Conservation (phyloP, 495 filamentous ascomycete species). For the Niebla homalea region DNA sequence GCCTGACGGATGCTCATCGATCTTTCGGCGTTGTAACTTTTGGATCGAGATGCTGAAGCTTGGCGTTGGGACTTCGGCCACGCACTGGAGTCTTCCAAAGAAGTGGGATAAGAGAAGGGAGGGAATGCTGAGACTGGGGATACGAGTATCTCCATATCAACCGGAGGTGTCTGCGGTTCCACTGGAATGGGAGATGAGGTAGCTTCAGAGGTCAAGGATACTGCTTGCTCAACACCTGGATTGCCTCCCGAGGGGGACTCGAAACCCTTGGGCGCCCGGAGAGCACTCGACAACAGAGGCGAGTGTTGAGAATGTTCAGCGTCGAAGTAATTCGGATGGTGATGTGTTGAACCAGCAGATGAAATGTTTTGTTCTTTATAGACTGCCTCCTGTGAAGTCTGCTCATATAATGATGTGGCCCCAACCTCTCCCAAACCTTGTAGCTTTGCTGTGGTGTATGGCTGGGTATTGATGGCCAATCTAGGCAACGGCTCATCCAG, state of each 20-base stretch:
- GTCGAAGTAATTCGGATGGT: constrained; percentile 8
- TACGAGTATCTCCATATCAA: constrained; percentile 34
- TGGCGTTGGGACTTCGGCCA: constrained; percentile 32
- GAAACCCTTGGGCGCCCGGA: not conserved
- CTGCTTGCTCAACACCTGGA: constrained; percentile 30
- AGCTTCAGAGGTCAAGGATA: constrained; percentile 47
- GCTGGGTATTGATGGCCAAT: constrained; percentile 3
- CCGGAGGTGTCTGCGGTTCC: constrained; percentile 40
- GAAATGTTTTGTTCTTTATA: constrained; percentile 8
- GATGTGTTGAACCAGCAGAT: constrained; percentile 3
- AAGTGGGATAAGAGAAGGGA: constrained; percentile 25
- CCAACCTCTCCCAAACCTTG: too few relatives aligned
- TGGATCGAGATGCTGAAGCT: constrained; percentile 31
- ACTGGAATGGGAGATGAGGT: constrained; percentile 40
- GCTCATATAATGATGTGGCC: too few relatives aligned
- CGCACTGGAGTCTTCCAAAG: constrained; percentile 35
- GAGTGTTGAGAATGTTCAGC: constrained; percentile 7
- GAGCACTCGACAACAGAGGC: constrained; percentile 8
- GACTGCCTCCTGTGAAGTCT: constrained; percentile 2
- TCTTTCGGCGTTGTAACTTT: constrained; percentile 30
- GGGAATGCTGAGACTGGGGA: constrained; percentile 40
- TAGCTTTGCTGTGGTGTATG: not conserved
- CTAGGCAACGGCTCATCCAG: constrained; percentile 26
- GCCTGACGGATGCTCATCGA: constrained; percentile 28
- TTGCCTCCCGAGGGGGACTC: constrained; percentile 1